phyloP scores from a whole-genome alignment of 2,329 filamentous ascomycete genomes.

The Beauveria rudraprayagi region DNA sequence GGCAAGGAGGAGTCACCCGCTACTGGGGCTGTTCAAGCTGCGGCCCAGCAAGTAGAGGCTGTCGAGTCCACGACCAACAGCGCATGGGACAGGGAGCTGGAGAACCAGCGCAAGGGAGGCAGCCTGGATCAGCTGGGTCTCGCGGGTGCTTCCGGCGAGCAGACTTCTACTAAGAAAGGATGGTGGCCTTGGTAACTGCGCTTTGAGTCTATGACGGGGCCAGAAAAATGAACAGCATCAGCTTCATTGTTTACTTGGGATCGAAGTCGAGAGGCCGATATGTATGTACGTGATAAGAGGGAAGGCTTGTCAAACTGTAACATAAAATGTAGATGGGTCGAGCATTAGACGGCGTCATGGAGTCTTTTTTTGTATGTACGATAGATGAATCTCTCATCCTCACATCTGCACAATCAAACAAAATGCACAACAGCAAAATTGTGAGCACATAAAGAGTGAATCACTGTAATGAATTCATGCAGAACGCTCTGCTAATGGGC shows the following conservation, averaged over 20 bases:
- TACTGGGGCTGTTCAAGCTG: not conserved
- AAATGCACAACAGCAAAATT: not conserved
- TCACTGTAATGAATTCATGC: not conserved
- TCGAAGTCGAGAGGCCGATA: not conserved
- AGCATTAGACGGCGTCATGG: constrained; percentile 17
- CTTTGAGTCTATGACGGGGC: not conserved
- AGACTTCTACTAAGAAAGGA: constrained; percentile 35
- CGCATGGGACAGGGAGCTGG: constrained; percentile 41
- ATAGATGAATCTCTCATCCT: constrained; percentile 8
- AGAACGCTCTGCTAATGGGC: constrained; percentile 4
- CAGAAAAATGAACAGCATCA: constrained; percentile 7
- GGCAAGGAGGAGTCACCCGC: constrained; percentile 15
- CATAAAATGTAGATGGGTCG: constrained; percentile 28
- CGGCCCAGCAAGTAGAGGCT: constrained; percentile 15
- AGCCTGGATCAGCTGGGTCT: constrained; percentile 42
- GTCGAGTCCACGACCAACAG: constrained; percentile 32
- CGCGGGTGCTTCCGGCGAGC: constrained; percentile 20
- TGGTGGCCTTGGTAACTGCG: constrained; percentile 35
- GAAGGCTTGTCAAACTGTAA: constrained; percentile 25
- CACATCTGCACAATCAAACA: constrained; percentile 2
- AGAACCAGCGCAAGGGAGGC: constrained; percentile 43
- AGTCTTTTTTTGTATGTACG: constrained; percentile 11
- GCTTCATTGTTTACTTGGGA: constrained; percentile 5
- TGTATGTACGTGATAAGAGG: constrained; percentile 4
- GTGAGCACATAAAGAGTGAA: not conserved